phyloP scores from a whole-genome alignment of 352 stramenopile genomes.

The Plasmopara viticola region DNA sequence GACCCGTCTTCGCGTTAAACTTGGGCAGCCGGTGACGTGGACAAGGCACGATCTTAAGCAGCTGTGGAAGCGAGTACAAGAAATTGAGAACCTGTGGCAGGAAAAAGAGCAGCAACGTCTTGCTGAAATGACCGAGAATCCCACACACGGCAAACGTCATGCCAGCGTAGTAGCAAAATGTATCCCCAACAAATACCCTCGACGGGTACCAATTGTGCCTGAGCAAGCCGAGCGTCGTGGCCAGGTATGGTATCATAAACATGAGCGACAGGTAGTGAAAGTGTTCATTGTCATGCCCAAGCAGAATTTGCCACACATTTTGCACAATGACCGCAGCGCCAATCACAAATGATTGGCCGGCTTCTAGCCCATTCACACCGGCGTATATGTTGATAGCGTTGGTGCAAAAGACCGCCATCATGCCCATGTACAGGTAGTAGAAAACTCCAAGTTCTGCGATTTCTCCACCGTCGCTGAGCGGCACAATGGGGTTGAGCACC shows the following conservation, averaged over 20 bases:
- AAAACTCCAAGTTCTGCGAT: conserved; percentile 91
- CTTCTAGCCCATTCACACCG: conserved; percentile 98
- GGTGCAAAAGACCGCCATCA: conserved; percentile 99
- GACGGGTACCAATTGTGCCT: conserved; percentile 97
- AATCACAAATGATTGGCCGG: conserved; percentile 91
- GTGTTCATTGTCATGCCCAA: conserved; percentile 73
- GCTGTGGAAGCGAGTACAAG: conserved; percentile 95
- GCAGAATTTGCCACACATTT: conserved; percentile 93
- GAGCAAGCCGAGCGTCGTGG: conserved; percentile 91
- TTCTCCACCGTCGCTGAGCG: conserved; percentile 68
- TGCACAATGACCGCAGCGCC: conserved; percentile 92
- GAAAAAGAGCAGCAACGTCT: conserved; percentile 98
- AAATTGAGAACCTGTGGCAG: conserved; percentile 99
- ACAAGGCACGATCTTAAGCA: conserved; percentile 97
- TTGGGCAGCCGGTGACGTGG: conserved; percentile 96
- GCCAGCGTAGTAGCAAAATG: conserved; percentile 98
- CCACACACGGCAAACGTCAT: conserved; percentile 98
- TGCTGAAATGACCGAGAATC: conserved; percentile 97
- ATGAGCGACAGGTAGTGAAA: conserved; percentile 95
- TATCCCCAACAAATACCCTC: conserved; percentile 97
- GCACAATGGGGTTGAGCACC: conserved; percentile 57
- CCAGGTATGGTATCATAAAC: conserved; percentile 95
- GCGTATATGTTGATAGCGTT: conserved; percentile 99
- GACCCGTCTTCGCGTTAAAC: conserved; percentile 89
- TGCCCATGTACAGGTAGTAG: conserved; percentile 98